These are phyloP conservation scores for Cupressus sempervirens DNA, from an alignment of 75 land plant species.

Conservation along the genomic window DNA sequence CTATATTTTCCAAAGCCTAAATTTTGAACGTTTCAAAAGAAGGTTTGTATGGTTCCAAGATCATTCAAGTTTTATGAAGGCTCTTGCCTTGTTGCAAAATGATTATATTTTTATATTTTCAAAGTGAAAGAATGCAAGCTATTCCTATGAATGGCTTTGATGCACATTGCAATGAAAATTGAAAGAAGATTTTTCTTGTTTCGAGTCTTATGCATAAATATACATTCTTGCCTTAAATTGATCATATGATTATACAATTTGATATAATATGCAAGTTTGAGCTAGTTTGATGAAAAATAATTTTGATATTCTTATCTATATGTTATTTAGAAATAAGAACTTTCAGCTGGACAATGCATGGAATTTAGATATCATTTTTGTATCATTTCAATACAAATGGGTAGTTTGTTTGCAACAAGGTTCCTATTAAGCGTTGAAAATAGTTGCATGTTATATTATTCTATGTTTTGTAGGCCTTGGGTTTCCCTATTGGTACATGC, in stretches of 20 bases:
- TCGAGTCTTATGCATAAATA: neutral
- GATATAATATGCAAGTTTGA: neutral
- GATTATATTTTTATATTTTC: neutral
- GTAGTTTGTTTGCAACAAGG: neutral
- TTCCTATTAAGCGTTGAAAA: neutral
- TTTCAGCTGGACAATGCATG: neutral
- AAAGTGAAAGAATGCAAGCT: neutral
- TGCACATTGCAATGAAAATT: neutral
- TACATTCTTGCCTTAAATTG: neutral
- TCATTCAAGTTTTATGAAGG: slow-evolving; percentile 8
- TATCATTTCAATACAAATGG: neutral
- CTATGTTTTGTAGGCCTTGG: slow-evolving; percentile 1
- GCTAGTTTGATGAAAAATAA: neutral
- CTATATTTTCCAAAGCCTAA: neutral
- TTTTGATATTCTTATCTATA: neutral
- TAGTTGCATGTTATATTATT: neutral
- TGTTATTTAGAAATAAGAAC: neutral
- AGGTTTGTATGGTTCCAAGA: slow-evolving; percentile 4
- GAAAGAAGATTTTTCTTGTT: neutral
- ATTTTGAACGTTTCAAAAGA: neutral
- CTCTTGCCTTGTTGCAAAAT: neutral
- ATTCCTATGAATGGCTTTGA: neutral
- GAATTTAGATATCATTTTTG: neutral
- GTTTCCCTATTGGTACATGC: neutral
- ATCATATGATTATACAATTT: neutral